phyloP scores from a whole-genome alignment of 139 green algal genomes.

The Chlamydomonas schloesseri region DNA sequence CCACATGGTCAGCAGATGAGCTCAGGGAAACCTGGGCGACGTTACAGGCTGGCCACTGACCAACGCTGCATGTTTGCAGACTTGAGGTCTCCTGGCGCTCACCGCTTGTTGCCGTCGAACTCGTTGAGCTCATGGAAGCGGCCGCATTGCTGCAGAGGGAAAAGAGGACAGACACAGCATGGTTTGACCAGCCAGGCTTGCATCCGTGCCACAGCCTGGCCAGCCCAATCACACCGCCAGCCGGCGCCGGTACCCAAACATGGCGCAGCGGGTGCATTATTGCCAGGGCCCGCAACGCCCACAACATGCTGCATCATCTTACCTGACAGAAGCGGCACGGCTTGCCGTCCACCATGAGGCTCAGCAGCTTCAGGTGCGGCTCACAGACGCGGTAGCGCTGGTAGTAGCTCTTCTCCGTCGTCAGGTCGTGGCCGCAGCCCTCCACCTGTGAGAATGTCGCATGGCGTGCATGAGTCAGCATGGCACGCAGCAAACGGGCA shows the following conservation, averaged over 20 bases:
- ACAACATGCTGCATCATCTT: too few species aligned
- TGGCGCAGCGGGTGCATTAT: too few species aligned
- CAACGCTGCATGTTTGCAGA: too few species aligned
- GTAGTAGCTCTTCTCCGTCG: conserved; percentile 66
- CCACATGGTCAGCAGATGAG: neutral
- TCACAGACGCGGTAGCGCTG: conserved; percentile 76
- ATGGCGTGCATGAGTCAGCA: neutral
- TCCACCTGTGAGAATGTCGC: conserved; percentile 61
- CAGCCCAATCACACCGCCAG: too few species aligned
- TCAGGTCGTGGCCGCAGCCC: conserved; percentile 60
- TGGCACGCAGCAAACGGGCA: neutral
- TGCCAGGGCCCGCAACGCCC: too few species aligned
- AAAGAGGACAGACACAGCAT: neutral
- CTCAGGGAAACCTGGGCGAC: too few species aligned
- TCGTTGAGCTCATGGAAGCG: conserved; percentile 37
- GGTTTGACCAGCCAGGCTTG: too few species aligned
- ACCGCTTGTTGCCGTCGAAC: conserved; percentile 52
- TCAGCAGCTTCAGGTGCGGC: conserved; percentile 62
- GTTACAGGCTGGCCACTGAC: too few species aligned
- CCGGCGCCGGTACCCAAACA: too few species aligned
- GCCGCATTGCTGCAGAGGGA: conserved; percentile 24
- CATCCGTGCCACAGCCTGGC: too few species aligned
- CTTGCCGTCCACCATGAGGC: conserved; percentile 40
- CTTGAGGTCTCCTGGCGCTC: too few species aligned
- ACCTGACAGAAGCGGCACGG: conserved; percentile 18